Percentiles rank a stretch among this genome's conserved stretches.
These are phyloP conservation scores for Sarocladium kiliense DNA, from an alignment of 2,329 filamentous ascomycete genomes.

Conservation along the genomic window DNA sequence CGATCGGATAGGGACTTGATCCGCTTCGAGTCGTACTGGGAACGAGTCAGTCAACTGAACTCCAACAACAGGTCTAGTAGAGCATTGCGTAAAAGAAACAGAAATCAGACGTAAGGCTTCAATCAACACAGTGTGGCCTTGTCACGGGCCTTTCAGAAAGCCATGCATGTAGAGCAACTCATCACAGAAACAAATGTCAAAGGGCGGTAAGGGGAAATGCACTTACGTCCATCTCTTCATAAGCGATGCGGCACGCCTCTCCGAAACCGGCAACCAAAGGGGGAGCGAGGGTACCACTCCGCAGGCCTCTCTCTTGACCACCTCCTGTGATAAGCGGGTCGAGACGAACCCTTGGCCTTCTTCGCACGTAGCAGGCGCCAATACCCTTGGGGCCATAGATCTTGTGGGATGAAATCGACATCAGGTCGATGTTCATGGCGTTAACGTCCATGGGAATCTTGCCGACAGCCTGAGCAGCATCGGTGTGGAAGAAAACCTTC, in stretches of 20 bases:
- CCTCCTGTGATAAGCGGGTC: constrained; percentile 96
- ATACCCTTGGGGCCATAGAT: constrained; percentile 98
- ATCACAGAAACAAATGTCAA: constrained; percentile 54
- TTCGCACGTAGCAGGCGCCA: constrained; percentile 90
- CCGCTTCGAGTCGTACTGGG: constrained; percentile 87
- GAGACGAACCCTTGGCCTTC: constrained; percentile 85
- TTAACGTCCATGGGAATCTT: constrained; percentile 98
- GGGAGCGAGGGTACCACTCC: constrained; percentile 90
- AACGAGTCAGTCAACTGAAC: constrained; percentile 17
- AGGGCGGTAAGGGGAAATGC: constrained; percentile 15
- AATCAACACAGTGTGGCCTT: constrained; percentile 52
- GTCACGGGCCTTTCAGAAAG: constrained; percentile 74
- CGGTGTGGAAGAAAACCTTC: constrained; percentile 97
- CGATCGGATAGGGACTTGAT: constrained; percentile 79
- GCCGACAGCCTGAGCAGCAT: constrained; percentile 94
- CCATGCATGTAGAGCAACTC: constrained; percentile 85
- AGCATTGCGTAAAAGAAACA: neutral
- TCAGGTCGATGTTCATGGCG: constrained; percentile 94
- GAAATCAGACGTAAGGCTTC: constrained; percentile 62
- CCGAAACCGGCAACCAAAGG: constrained; percentile 88
- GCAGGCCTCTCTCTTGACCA: constrained; percentile 89
- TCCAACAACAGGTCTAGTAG: neutral
- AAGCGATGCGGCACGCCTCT: constrained; percentile 88
- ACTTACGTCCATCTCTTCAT: constrained; percentile 85
- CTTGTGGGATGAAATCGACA: constrained; percentile 98